Base-by-base conservation (phyloP, 352 stramenopile genomes). In the Hyphochytrium catenoides region DNA sequence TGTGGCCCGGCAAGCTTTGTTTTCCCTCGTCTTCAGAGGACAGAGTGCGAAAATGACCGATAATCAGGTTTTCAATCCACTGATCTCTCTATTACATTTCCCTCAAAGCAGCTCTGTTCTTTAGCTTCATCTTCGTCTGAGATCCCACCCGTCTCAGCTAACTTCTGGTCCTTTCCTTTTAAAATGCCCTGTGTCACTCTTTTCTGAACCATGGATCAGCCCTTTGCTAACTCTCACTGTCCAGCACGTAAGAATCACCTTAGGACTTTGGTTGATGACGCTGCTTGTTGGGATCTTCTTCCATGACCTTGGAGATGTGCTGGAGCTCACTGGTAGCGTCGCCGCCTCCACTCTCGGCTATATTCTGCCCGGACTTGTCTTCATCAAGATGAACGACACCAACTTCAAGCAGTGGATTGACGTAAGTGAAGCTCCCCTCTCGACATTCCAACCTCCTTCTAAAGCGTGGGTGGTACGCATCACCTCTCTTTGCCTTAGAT, bases 1-100 rank as follows among this genome's bases (percentile, higher is more conserved):
- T 47, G 54, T 63, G 4, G 31, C 51, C 26, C 37, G 54, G 25
- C 52, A 63, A 34, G 41, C 39, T 8, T 26, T 56, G 11, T 26
- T 50, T 22, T 26, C 37, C 18, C 15, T 29, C 30, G 26, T 55
- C 4, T 52, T 31, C 31, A n/a, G n/a, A n/a, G n/a, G n/a, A n/a
- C 33, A 46, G 24, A 33, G 33, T 11, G 31, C 34, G 15, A 16
- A 45, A 11, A 39, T 38, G 5, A 31, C 25, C 21, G 41, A 42
- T n/a, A 8, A 39, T 7, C 7, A 39, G 8, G 8, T 8, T 19
- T 29, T 39, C 34, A 19, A 39, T 18, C 34, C 9, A 39, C n/a
- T n/a, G n/a, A n/a, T n/a, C n/a, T n/a, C n/a, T n/a, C n/a, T n/a
- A n/a, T n/a, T n/a, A n/a, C n/a, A n/a, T n/a, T n/a, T n/a, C n/a